These are phyloP conservation scores for Epithele typhae DNA, from an alignment of 768 basidiomycete genomes.

Conservation along the genomic window DNA sequence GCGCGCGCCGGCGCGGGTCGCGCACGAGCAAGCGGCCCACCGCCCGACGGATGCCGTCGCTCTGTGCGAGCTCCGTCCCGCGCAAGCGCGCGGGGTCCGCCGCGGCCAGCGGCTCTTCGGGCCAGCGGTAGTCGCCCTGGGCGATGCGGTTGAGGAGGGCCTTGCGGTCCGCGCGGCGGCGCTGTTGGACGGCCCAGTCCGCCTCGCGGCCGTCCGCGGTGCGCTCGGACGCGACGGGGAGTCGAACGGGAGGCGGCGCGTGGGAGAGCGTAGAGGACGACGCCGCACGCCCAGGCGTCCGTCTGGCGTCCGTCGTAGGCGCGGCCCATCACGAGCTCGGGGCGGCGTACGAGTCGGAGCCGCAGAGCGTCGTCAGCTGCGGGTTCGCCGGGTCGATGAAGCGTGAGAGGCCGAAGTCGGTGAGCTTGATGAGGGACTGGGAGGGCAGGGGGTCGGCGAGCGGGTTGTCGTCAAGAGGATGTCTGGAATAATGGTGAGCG, in stretches of 20 bases:
- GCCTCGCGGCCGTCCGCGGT: constrained; percentile 19
- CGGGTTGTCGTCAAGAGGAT: constrained; percentile 65
- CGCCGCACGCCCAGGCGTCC: constrained; percentile 87
- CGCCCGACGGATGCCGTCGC: constrained; percentile 44
- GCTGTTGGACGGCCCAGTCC: constrained; percentile 24
- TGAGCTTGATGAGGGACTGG: constrained; percentile 70
- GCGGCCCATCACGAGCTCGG: constrained; percentile 38
- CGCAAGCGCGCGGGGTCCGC: constrained; percentile 32
- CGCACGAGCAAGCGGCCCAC: constrained; percentile 64
- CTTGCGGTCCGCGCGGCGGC: constrained; percentile 36
- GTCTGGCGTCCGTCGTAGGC: constrained; percentile 82
- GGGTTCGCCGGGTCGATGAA: constrained; percentile 68
- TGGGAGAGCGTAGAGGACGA: constrained; percentile 78
- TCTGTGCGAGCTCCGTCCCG: constrained; percentile 34
- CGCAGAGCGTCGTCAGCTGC: constrained; percentile 74
- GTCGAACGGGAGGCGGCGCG: constrained; percentile 71
- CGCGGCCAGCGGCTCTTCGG: constrained; percentile 22
- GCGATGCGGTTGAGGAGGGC: constrained; percentile 77
- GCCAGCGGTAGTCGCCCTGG: constrained; percentile 76
- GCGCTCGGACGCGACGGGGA: constrained; percentile 21
- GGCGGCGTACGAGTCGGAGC: constrained; percentile 85
- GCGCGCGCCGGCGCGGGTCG: constrained; percentile 61
- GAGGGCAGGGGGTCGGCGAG: constrained; percentile 30
- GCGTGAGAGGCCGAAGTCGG: constrained; percentile 87
- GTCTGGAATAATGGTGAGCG: constrained; percentile 38